A percentile compares a stretch with the other conserved stretches of the same genome.
These are phyloP conservation scores for Neonectria magnoliae DNA, from an alignment of 2,329 filamentous ascomycete genomes.

Conservation along the genomic window DNA sequence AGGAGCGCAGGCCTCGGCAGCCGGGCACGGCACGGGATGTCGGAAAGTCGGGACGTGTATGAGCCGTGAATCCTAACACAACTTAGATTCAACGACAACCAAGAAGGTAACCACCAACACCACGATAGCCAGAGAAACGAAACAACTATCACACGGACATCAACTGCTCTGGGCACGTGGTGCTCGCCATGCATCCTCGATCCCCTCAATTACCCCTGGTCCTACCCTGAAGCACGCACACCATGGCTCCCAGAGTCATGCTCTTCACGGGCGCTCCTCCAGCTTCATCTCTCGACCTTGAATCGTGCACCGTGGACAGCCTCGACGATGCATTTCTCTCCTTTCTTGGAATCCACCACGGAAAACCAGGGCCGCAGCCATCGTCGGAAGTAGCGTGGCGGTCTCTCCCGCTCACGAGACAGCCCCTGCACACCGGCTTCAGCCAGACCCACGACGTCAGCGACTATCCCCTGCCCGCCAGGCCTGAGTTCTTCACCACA, in stretches of 20 bases:
- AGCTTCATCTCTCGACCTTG: conserved; percentile 40
- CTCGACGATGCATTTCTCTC: conserved; percentile 41
- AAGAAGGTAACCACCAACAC: neutral
- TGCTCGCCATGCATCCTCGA: neutral
- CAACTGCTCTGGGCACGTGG: neutral
- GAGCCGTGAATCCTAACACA: neutral
- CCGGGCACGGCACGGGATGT: neutral
- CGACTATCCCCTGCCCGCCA: conserved; percentile 42
- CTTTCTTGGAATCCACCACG: conserved; percentile 36
- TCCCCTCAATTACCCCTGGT: neutral
- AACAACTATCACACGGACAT: neutral
- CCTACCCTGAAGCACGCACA: conserved; percentile 5
- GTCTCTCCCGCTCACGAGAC: conserved; percentile 59
- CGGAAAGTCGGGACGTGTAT: neutral
- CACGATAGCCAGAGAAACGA: neutral
- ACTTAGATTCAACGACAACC: neutral
- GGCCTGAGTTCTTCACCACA: conserved; percentile 60
- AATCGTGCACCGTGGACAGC: conserved; percentile 44
- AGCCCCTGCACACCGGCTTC: conserved; percentile 61
- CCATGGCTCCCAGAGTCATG: conserved; percentile 49
- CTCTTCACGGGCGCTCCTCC: conserved; percentile 50
- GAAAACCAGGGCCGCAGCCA: conserved; percentile 27
- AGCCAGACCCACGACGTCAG: conserved; percentile 59
- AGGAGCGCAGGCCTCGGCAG: neutral
- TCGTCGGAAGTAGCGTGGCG: conserved; percentile 62